A percentile compares a stretch with the other conserved stretches of the same genome.
Evolutionary conservation across 306 rosid species (phyloP).

Genomic region (Begonia fuchsioides): DNA sequence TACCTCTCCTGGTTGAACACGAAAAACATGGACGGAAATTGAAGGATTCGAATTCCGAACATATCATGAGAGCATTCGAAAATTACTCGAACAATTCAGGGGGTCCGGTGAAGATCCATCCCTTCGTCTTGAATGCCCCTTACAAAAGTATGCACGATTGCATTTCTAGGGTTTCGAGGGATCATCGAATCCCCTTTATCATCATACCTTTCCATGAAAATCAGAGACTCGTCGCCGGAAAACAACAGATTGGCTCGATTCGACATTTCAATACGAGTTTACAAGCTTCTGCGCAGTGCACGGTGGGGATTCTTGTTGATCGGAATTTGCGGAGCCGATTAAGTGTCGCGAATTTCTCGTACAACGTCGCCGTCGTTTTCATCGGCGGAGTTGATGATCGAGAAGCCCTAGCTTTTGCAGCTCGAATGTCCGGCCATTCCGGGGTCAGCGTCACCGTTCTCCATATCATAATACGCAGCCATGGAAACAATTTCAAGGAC

Average conservation of each 20-base stretch:
- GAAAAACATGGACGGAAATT: conserved; percentile 20
- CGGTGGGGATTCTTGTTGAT: conserved; percentile 55
- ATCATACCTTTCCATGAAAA: conserved; percentile 34
- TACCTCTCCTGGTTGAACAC: conserved; percentile 45
- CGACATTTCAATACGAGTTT: conserved; percentile 23
- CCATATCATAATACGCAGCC: background rate
- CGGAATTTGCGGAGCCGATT: background rate
- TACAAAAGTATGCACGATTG: conserved; percentile 39
- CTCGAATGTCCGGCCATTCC: background rate
- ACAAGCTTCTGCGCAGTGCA: conserved; percentile 22
- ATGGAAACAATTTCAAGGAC: background rate
- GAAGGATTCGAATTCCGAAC: conserved; percentile 17
- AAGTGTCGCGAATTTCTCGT: background rate
- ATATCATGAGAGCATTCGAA: conserved; percentile 37
- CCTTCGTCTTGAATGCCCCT: conserved; percentile 32
- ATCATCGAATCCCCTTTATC: conserved; percentile 22
- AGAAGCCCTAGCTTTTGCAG: background rate
- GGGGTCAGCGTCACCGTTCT: background rate
- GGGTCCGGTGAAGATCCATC: conserved; percentile 18
- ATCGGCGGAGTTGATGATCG: too few relatives aligned
- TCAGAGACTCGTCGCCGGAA: background rate
- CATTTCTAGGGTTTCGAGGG: conserved; percentile 18
- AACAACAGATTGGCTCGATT: background rate
- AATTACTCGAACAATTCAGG: conserved; percentile 29
- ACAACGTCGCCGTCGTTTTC: background rate